Conservation (phyloP, 2,329 filamentous ascomycete genomes). For the Chrysoporthe cubensis region DNA sequence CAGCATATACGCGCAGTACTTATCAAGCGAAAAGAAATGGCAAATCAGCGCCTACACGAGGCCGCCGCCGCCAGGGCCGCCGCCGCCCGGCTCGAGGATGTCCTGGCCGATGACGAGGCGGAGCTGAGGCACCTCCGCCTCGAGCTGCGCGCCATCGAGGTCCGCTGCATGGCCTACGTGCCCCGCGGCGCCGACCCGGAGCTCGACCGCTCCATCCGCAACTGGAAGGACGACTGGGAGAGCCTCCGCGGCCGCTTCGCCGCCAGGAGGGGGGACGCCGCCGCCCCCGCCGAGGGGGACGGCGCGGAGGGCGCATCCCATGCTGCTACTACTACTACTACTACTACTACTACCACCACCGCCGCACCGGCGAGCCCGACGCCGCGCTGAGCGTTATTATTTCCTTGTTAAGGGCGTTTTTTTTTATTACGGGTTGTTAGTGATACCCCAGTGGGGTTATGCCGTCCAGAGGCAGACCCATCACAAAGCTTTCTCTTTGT, state of each 20-base stretch:
- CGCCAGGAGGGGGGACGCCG: conserved; percentile 8
- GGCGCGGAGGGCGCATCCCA: conserved; percentile 14
- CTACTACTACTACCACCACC: too few species aligned
- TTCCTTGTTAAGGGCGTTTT: neutral
- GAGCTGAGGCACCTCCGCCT: conserved; percentile 66
- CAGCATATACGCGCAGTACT: conserved; percentile 67
- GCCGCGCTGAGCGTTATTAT: neutral
- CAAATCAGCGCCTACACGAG: conserved; percentile 61
- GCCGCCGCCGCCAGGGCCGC: conserved; percentile 53
- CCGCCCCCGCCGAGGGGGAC: neutral
- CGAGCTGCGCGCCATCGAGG: conserved; percentile 64
- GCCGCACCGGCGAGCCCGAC: conserved; percentile 1
- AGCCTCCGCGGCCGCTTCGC: conserved; percentile 39
- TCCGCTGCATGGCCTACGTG: conserved; percentile 55
- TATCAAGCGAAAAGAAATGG: conserved; percentile 59
- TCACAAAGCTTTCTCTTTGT: neutral
- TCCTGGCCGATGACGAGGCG: conserved; percentile 60
- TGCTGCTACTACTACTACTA: neutral
- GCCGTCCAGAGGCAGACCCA: neutral
- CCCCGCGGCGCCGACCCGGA: conserved; percentile 57
- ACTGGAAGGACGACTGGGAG: conserved; percentile 65
- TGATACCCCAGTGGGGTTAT: neutral
- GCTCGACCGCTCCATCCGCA: conserved; percentile 60
- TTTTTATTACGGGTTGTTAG: neutral
- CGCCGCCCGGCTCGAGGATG: conserved; percentile 60